These are phyloP conservation scores for Ophiostoma himal-ulmi DNA, from an alignment of 2,329 filamentous ascomycete genomes.

Conservation along the genomic window DNA sequence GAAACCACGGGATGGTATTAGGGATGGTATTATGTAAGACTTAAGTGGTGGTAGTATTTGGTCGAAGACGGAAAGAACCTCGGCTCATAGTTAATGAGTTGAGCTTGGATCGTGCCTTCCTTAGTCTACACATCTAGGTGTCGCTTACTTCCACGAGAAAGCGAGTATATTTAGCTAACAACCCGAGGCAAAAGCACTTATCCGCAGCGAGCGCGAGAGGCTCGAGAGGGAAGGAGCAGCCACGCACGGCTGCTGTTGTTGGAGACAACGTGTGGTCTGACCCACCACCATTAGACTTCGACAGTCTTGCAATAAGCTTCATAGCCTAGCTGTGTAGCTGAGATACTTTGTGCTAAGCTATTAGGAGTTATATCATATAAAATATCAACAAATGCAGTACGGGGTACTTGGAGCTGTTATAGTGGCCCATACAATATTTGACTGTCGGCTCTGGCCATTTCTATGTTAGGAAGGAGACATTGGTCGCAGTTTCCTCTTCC, in stretches of 20 bases:
- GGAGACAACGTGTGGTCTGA: background rate
- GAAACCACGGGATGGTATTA: constrained; percentile 4
- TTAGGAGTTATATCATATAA: background rate
- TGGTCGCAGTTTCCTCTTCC: background rate
- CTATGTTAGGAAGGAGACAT: background rate
- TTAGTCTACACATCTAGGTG: background rate
- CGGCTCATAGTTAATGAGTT: background rate
- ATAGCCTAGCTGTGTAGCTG: background rate
- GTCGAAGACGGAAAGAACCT: background rate
- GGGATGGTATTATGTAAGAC: constrained; percentile 1
- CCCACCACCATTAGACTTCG: background rate
- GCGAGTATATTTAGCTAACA: background rate
- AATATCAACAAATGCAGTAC: background rate
- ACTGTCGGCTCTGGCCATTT: background rate
- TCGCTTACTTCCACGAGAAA: background rate
- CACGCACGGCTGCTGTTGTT: background rate
- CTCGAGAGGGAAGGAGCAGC: background rate
- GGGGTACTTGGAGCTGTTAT: background rate
- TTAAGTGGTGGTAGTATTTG: background rate
- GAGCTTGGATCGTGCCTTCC: background rate
- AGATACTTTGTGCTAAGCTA: background rate
- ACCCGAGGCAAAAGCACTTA: background rate
- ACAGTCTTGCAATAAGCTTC: background rate
- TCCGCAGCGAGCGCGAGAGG: background rate
- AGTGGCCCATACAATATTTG: background rate